A percentile compares a stretch with the other conserved stretches of the same genome.
phyloP scores from a whole-genome alignment of 257 asterid genomes.

The Jasminum sambac region DNA sequence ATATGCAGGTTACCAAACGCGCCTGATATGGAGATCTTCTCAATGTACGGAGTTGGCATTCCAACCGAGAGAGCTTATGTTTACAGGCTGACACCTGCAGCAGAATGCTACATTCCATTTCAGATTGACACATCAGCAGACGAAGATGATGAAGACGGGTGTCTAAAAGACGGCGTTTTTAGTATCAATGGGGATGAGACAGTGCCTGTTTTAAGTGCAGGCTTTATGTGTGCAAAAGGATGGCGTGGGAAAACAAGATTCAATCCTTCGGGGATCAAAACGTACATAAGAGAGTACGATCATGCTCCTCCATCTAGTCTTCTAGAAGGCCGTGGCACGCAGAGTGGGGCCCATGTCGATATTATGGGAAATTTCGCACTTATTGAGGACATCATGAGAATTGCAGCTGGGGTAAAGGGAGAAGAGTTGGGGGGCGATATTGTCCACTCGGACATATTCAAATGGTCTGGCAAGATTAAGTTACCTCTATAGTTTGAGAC shows the following conservation, averaged over 20 bases:
- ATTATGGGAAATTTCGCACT: constrained; percentile 86
- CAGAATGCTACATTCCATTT: constrained; percentile 40
- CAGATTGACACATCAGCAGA: constrained; percentile 41
- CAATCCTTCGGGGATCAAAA: constrained; percentile 71
- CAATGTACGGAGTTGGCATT: constrained; percentile 44
- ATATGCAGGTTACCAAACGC: constrained; percentile 73
- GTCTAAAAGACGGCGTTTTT: constrained; percentile 39
- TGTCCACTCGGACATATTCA: constrained; percentile 66
- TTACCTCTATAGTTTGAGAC: constrained; percentile 41
- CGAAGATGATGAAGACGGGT: constrained; percentile 25
- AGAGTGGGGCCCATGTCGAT: constrained; percentile 89
- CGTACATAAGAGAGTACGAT: constrained; percentile 61
- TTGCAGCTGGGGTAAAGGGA: constrained; percentile 74
- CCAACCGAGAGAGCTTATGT: constrained; percentile 47
- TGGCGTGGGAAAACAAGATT: constrained; percentile 91
- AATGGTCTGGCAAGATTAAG: constrained; percentile 73
- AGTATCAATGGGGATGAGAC: constrained; percentile 44
- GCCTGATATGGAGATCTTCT: constrained; percentile 44
- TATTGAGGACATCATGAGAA: constrained; percentile 71
- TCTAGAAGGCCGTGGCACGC: constrained; percentile 87
- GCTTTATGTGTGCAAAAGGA: constrained; percentile 80
- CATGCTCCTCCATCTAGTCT: constrained; percentile 79
- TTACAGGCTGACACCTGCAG: constrained; percentile 33
- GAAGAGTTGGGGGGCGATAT: constrained; percentile 77
- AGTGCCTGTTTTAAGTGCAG: constrained; percentile 72